Evolutionary conservation across 768 basidiomycete species (phyloP), one percentile per base, ranked within the genome.

Genomic region (Tephrocybe sp.): DNA sequence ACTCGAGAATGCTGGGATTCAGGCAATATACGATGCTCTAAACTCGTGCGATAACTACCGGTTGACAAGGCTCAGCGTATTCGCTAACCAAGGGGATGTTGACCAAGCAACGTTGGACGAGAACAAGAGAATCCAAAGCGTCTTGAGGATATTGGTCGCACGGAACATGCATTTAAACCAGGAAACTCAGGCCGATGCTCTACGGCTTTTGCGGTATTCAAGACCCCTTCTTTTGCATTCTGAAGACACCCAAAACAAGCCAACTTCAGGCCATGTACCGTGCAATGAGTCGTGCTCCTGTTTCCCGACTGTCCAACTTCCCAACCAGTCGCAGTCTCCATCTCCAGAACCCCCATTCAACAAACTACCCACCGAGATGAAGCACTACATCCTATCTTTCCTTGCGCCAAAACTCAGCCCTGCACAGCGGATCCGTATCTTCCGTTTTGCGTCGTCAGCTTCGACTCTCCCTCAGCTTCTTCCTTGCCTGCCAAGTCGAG

Each of bases 361-460:
- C 26, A 45, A 61, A 23, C 65, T 88, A 11, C 86, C 86, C 2
- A 65, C 63, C 8, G 86, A 88, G 62, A 66, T 88, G 6, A 77
- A 79, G 49, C 73, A 80, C 10, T 62, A 82, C 61, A 77, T 84
- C 32, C 72, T 87, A 28, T 77, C 81, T 11, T 77, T 79, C 58
- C 65, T 85, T 18, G 79, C 83, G 3, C 84, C 84, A 14, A 69
- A 64, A 0, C 74, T 88, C 44, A 85, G 85, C 15, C 61, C 73
- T 17, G 65, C 68, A 1, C 86, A 88, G 58, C 76, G 77, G 18
- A 68, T 77, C 55, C 76, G 76, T 7, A 74, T 88, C 26, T 76
- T 73, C 55, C 63, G 60, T 25, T 86, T 77, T 51, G 84, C 84
- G 7, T 71, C 78, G 1, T 69, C 72, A 25, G 45, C 63, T 0